Evolutionary conservation across 108 stramenopile species (phyloP), one percentile per base, ranked within the genome.

Genomic region (Skeletonema tropicum): DNA sequence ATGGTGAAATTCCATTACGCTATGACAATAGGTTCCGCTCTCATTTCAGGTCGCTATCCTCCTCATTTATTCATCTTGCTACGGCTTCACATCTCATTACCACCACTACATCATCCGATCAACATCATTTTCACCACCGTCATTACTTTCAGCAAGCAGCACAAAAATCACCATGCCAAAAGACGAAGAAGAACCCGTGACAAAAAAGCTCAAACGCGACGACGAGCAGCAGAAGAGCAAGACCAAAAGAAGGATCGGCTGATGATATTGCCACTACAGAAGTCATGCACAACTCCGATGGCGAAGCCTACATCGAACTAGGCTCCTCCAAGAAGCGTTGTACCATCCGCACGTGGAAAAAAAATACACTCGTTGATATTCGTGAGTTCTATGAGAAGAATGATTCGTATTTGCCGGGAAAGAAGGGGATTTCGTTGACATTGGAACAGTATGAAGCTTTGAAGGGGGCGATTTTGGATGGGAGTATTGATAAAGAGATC

Each of bases 371-470:
- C 10, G 88, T 94, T 4, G 93, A 94, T 74, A 90, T 92, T 61
- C 88, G 91, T 41, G 91, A 92, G 91, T 75, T 90, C 52, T 94
- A 94, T 69, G 86, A 90, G 71, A 92, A 92, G 66, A 84, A 84
- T 59, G 93, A 85, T 0, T 86, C 92, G 61, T 67, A 69, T 1
- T 52, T 92, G 21, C 93, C 91, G 9, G 90, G 91, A 17, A 94
- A 92, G 46, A 94, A 94, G 75, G 93, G 93, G 0, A 94, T 94
- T 31, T 79, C 75, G 25, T 65, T 94, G 67, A 83, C 79, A 15
- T 57, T 86, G 64, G 91, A 90, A 10, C 93, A 94, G 65, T 94
- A 83, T 70, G 80, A 68, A 29, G 61, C 66, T 9, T 12, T 68
- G 59, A 60, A 63, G 69, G 30, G 2, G 25, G 23, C 17, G 3